These are phyloP conservation scores for Rhodomyrtus psidioides DNA, from an alignment of 441 rosid species.

Conservation along the genomic window DNA sequence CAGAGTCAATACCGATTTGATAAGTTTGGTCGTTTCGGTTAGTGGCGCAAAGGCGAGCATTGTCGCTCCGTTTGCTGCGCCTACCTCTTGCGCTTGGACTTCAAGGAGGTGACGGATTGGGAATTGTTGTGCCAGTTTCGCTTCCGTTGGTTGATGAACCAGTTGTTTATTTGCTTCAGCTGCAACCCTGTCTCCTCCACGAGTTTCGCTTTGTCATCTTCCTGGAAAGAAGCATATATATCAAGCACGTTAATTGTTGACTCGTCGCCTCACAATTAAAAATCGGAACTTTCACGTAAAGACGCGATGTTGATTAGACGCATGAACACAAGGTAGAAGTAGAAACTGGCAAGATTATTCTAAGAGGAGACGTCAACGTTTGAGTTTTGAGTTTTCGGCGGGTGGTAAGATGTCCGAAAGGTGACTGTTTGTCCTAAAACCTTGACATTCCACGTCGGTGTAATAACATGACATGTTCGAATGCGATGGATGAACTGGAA, in stretches of 20 bases:
- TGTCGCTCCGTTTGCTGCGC: not conserved
- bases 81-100: conserved; percentile 82
- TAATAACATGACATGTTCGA: not conserved
- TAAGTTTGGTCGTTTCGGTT: not conserved
- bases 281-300: not conserved
- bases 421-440: not conserved
- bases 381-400: not conserved
- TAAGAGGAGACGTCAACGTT: not conserved
- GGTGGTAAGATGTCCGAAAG: not conserved
- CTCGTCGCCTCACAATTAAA: no score
- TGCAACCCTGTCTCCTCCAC: conserved; percentile 98
- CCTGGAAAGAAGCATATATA: conserved; percentile 29
- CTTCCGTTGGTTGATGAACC: conserved; percentile 98
- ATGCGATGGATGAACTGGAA: not conserved
- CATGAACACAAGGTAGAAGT: not conserved
- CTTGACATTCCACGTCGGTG: not conserved
- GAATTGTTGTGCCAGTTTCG: conserved; percentile 85
- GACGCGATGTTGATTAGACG: not conserved
- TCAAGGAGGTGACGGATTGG: conserved; percentile 62
- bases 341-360: not conserved
- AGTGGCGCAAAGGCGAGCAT: not conserved
- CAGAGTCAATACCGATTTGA: not conserved
- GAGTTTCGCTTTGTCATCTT: conserved; percentile 91
- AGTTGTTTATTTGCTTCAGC: conserved; percentile 92
- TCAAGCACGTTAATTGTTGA: not conserved